These are phyloP conservation scores for Sphaerulina vaccinii DNA, from an alignment of 2,329 filamentous ascomycete species.

Conservation along the genomic window DNA sequence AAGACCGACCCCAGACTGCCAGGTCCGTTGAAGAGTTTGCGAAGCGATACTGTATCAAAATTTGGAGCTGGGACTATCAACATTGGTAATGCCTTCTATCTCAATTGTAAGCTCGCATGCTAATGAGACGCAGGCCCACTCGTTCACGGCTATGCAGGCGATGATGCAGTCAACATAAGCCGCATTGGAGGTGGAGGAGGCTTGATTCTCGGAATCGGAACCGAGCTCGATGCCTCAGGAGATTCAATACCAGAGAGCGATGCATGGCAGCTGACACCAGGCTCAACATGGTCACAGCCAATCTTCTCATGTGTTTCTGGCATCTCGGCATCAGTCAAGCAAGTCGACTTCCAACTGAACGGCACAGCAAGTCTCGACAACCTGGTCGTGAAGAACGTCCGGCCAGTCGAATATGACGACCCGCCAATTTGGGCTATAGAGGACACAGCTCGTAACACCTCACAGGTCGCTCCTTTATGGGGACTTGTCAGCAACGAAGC, in stretches of 20 bases:
- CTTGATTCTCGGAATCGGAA: conserved; percentile 8
- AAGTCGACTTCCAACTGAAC: conserved; percentile 18
- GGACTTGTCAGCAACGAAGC: conserved; percentile 1
- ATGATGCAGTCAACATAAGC: conserved; percentile 6
- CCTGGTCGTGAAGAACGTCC: conserved; percentile 12
- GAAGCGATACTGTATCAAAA: too few species aligned
- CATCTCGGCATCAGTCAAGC: conserved; percentile 12
- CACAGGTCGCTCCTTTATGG: conserved; percentile 7
- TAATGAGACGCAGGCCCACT: conserved; percentile 1
- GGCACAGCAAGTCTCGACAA: conserved; percentile 16
- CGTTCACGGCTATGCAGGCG: background rate
- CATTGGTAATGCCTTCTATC: too few species aligned
- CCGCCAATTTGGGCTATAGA: conserved; percentile 14
- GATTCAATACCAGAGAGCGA: background rate
- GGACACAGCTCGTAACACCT: background rate
- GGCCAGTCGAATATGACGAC: background rate
- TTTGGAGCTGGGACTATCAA: too few species aligned
- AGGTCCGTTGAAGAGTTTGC: background rate
- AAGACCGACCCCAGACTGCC: conserved; percentile 1
- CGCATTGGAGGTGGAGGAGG: conserved; percentile 2
- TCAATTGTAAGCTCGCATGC: too few species aligned
- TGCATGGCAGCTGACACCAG: background rate
- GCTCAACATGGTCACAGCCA: conserved; percentile 11
- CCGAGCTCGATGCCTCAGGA: background rate
- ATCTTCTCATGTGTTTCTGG: conserved; percentile 10